These are phyloP conservation scores for Arachis hypogaea DNA, from an alignment of 306 rosid genomes.

Conservation along the genomic window DNA sequence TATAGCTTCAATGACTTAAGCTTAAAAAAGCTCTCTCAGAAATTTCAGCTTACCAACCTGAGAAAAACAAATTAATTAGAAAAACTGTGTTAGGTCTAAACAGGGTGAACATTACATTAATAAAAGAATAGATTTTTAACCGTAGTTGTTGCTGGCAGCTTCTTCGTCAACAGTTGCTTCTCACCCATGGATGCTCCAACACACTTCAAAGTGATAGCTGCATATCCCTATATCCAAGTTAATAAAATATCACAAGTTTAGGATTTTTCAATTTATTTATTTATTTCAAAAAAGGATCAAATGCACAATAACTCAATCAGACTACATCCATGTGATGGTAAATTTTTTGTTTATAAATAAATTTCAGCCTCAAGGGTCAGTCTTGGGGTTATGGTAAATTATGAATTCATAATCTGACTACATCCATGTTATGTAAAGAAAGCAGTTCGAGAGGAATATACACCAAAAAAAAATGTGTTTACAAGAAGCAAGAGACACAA, in stretches of 20 bases:
- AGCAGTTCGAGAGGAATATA: no score
- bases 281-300: background rate
- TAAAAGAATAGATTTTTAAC: slow-evolving; percentile 42
- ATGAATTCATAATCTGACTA: background rate
- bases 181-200: slow-evolving; percentile 97
- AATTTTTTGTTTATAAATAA: no score
- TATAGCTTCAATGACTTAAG: slow-evolving; percentile 66
- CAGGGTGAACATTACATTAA: slow-evolving; percentile 35
- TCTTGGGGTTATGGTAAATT: background rate
- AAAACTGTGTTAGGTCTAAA: slow-evolving; percentile 6
- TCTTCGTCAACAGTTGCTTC: slow-evolving; percentile 76
- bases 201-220: slow-evolving; percentile 85
- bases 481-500: no score
- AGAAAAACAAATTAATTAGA: slow-evolving; percentile 35
- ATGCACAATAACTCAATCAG: background rate
- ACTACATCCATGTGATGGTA: no score
- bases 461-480: no score
- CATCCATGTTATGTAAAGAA: no score
- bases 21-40: slow-evolving; percentile 88
- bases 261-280: background rate
- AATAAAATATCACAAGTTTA: slow-evolving; percentile 13
- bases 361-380: no score
- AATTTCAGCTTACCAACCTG: slow-evolving; percentile 90
- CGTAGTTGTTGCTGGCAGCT: slow-evolving; percentile 84
- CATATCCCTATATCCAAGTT: slow-evolving; percentile 40